Conservation (phyloP, 805 yeast species). For the Candida verbasci region DNA sequence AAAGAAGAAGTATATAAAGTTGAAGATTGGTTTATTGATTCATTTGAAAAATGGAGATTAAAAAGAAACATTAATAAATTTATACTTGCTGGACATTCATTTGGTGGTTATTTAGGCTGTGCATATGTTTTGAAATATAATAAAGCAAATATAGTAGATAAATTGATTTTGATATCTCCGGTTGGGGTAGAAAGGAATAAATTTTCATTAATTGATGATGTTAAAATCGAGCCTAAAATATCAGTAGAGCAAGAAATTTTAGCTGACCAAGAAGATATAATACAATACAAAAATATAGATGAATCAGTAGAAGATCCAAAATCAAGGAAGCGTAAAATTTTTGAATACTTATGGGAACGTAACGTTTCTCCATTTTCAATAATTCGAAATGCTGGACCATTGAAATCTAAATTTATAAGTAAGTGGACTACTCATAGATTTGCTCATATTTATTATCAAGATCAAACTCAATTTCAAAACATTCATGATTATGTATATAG, state of each 20-base stretch:
- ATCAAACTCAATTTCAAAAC: constrained; percentile 31
- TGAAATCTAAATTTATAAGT: constrained; percentile 47
- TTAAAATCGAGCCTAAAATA: constrained; percentile 10
- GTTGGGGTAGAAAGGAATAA: constrained; percentile 39
- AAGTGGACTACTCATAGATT: constrained; percentile 49
- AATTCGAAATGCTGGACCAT: constrained; percentile 48
- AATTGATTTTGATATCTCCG: constrained; percentile 38
- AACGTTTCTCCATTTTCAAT: constrained; percentile 54
- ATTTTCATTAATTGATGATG: constrained; percentile 23
- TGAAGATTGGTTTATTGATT: constrained; percentile 43
- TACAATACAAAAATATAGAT: constrained; percentile 11
- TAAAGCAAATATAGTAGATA: constrained; percentile 27
- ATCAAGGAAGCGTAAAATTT: constrained; percentile 22
- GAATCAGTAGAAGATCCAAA: constrained; percentile 10
- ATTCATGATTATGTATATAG: constrained; percentile 54
- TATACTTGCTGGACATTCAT: constrained; percentile 40
- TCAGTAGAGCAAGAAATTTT: constrained; percentile 14
- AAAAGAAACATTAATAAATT: constrained; percentile 31
- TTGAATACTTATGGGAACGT: constrained; percentile 47
- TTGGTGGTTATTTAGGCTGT: constrained; percentile 42
- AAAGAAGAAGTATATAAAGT: constrained; percentile 30
- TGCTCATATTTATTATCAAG: constrained; percentile 35
- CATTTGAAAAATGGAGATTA: constrained; percentile 40
- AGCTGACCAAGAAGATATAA: constrained; percentile 23
- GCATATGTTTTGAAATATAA: constrained; percentile 41